Evolutionary conservation across 352 stramenopile genomes (phyloP).

Genomic region (Thraustochytrium striatum): DNA sequence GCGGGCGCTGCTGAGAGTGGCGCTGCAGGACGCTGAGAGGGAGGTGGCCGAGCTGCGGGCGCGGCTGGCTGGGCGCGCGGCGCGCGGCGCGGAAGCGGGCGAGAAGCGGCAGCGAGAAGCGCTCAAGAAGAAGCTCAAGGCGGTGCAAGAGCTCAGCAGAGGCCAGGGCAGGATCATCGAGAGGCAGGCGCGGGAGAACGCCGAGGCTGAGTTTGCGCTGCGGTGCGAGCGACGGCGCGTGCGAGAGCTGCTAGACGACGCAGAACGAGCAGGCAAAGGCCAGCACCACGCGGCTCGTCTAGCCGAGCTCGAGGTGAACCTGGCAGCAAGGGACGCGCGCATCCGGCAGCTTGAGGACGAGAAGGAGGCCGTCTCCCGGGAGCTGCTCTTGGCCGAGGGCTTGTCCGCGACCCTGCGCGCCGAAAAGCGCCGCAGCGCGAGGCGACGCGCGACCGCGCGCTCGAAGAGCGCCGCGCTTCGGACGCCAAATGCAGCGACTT

Average conservation of each 20-base stretch:
- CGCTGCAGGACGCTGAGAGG: neutral
- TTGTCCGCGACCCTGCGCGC: neutral
- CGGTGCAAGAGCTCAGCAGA: neutral
- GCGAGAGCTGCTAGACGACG: neutral
- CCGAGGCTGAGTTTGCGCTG: neutral
- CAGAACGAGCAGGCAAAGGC: neutral
- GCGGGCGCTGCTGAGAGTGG: neutral
- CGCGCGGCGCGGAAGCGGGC: neutral
- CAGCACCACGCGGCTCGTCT: neutral
- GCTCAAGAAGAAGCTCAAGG: neutral
- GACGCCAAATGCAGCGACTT: neutral
- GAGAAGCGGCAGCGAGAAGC: neutral
- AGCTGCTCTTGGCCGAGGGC: neutral
- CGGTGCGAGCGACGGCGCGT: neutral
- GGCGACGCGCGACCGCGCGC: neutral
- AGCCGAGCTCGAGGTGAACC: neutral
- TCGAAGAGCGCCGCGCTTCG: neutral
- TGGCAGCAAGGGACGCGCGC: neutral
- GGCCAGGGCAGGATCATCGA: neutral
- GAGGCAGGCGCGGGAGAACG: neutral
- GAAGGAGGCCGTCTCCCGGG: no score
- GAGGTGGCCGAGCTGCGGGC: neutral
- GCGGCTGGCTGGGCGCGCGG: neutral
- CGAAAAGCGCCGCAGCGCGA: neutral
- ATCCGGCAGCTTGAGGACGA: neutral